phyloP scores from a whole-genome alignment of 208 protist genomes.

The Leishmania arabica region DNA sequence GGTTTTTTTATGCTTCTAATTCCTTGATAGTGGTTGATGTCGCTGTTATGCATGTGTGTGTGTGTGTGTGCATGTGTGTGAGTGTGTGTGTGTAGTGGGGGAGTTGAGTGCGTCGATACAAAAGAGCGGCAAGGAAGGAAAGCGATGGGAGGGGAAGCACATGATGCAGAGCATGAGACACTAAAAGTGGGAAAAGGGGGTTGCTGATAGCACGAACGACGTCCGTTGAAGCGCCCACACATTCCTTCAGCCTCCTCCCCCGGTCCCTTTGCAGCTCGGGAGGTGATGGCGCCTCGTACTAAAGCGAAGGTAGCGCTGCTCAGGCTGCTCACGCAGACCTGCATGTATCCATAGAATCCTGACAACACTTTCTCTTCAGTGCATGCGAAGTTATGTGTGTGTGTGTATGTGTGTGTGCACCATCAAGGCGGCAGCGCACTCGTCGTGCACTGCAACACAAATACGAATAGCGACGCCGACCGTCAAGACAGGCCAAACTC shows the following conservation, averaged over 20 bases:
- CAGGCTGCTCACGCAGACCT: background rate
- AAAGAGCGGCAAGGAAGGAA: background rate
- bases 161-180: background rate
- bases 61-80: background rate
- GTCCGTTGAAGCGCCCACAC: background rate
- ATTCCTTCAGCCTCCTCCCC: background rate
- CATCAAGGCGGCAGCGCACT: background rate
- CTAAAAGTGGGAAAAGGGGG: background rate
- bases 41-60: background rate
- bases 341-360: background rate
- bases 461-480: background rate
- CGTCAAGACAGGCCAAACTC: background rate
- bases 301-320: background rate
- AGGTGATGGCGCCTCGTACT: background rate
- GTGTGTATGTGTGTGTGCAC: background rate
- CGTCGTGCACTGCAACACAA: background rate
- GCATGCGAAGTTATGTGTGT: background rate
- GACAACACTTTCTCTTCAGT: background rate
- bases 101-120: background rate
- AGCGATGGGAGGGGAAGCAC: background rate
- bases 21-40: background rate
- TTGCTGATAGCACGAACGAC: background rate
- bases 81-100: background rate
- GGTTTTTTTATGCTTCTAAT: background rate
- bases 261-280: background rate